Evolutionary conservation across 768 basidiomycete species (phyloP), one percentile per base, ranked within the genome.

Genomic region (Austroboletus festivus): DNA sequence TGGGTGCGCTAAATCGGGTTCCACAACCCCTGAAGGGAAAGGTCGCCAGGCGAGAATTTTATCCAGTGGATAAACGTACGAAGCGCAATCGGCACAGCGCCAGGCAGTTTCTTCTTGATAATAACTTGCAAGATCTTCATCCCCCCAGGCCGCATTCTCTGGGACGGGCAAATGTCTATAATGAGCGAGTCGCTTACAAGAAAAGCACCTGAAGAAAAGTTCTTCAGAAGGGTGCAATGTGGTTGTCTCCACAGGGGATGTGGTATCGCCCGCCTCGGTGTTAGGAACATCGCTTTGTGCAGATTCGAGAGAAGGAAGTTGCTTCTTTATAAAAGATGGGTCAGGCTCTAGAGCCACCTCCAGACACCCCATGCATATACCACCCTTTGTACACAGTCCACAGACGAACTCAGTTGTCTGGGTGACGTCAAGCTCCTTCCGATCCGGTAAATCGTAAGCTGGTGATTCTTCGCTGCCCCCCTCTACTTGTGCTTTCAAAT

Each of bases 21-120:
- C 86, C 8, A 74, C 64, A 16, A 81, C 86, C 51, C 77, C 75
- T 1, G 76, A 67, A 21, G 91, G 89, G 59, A 81, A 86, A 5
- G 90, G 86, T 23, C 93, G 77, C 94, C 94, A 96, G 2, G 93
- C 94, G 35, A 96, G 73, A 54, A 97, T 89, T 68, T 86, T 86
- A 64, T 94, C 91, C 12, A 92, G 67, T 9, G 70, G 64, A 61
- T 84, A 86, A 13, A 71, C 72, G 61, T 77, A 94, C 12, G 85
- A 89, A 19, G 72, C 64, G 60, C 93, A 95, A 57, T 93, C 88
- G 5, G 76, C 74, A 60, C 93, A 95, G 15, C 78, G 71, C 89
- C 86, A 91, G 23, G 56, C 56, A 28, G 69, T 71, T 19, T 69
- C 65, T 1, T 59, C 47, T 53, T 87, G 85, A 62, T 89, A 92